phyloP scores from a whole-genome alignment of 139 green algal species.

The Tetraselmis chui region DNA sequence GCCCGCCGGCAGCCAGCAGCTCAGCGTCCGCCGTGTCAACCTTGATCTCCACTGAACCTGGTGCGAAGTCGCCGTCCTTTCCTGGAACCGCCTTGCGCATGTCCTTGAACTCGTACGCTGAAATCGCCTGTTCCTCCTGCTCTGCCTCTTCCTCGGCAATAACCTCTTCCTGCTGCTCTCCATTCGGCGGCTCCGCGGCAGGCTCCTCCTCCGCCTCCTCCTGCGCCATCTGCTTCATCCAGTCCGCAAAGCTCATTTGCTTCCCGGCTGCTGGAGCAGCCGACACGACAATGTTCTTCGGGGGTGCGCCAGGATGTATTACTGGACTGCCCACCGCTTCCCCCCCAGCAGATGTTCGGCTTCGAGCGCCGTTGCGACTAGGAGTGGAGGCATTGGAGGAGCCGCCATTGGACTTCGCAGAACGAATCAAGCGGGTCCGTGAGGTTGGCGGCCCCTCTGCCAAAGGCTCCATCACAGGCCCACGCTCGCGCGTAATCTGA shows the following conservation, averaged over 20 bases:
- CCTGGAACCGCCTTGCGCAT: not conserved
- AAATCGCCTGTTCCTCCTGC: not conserved
- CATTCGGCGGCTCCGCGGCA: not conserved
- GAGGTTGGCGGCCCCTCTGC: too few relatives aligned
- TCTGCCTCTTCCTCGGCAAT: not conserved
- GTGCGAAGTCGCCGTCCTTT: not conserved
- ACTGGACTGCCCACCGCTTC: not conserved
- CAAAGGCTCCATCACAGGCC: not conserved
- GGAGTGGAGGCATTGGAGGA: not conserved
- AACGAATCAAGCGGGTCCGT: not conserved
- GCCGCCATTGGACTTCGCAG: too few relatives aligned
- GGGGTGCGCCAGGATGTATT: not conserved
- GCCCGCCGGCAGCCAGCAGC: not conserved
- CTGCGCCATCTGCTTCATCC: not conserved
- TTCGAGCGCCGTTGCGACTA: not conserved
- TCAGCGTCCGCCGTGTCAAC: not conserved
- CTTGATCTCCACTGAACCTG: not conserved
- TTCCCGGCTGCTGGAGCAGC: not conserved
- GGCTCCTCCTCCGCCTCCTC: slow-evolving; percentile 5
- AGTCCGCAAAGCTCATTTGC: not conserved
- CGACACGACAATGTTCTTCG: not conserved
- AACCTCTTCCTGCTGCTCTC: not conserved
- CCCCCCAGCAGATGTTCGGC: too few relatives aligned
- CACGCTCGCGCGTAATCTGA: not conserved
- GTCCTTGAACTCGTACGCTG: not conserved